These are phyloP conservation scores for Cryptosporidium sp. DNA, from an alignment of 169 alveolate species.

Conservation along the genomic window DNA sequence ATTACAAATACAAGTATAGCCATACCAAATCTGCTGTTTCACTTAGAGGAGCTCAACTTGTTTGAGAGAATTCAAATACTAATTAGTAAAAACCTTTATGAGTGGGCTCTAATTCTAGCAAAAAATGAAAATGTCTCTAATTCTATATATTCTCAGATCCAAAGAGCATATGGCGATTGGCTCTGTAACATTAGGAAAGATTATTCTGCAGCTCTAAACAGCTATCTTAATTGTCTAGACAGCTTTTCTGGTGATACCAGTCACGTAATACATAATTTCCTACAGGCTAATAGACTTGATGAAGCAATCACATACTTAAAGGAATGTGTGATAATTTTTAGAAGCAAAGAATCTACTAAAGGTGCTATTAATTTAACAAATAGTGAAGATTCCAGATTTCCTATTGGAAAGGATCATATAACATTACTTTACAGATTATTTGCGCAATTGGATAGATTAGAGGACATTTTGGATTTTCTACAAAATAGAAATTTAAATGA, in stretches of 20 bases:
- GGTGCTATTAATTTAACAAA: not conserved
- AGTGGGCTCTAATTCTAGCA: slow-evolving; percentile 70
- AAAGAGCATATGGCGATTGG: slow-evolving; percentile 72
- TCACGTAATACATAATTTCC: slow-evolving; percentile 49
- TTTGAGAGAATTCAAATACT: slow-evolving; percentile 55
- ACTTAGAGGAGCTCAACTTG: slow-evolving; percentile 38
- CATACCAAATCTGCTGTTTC: slow-evolving; percentile 46
- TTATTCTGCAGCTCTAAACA: slow-evolving; percentile 12
- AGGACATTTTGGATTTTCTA: slow-evolving; percentile 31
- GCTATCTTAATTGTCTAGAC: slow-evolving; percentile 58
- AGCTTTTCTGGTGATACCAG: slow-evolving; percentile 47
- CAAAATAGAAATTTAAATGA: slow-evolving; percentile 18
- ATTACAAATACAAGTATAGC: not conserved
- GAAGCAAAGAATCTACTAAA: slow-evolving; percentile 5
- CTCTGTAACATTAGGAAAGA: slow-evolving; percentile 59
- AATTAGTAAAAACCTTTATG: slow-evolving; percentile 39
- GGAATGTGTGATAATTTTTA: slow-evolving; percentile 15
- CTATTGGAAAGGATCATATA: slow-evolving; percentile 62
- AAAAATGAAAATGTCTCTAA: slow-evolving; percentile 37
- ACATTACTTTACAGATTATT: slow-evolving; percentile 41
- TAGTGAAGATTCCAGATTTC: slow-evolving; percentile 16
- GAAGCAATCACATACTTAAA: slow-evolving; percentile 40
- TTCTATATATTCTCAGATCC: slow-evolving; percentile 42
- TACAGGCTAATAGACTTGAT: slow-evolving; percentile 39
- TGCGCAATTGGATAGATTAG: slow-evolving; percentile 65